A percentile compares a stretch with the other conserved stretches of the same genome.
Conservation (phyloP, 2,329 filamentous ascomycete genomes). For the Fusarium heterosporum region DNA sequence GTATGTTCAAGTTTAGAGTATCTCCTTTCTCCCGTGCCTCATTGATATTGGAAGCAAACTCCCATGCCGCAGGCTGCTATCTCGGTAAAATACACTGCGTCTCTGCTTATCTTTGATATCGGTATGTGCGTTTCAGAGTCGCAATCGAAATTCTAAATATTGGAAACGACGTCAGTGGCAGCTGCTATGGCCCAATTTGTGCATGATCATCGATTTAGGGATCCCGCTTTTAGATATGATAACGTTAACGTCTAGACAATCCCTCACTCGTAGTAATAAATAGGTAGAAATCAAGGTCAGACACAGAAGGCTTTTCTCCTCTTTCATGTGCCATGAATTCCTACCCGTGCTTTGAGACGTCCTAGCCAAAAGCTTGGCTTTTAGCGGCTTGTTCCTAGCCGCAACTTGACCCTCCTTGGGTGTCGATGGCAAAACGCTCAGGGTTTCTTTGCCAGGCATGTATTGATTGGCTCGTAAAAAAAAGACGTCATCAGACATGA, state of each 20-base stretch:
- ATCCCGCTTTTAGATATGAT: conserved; percentile 1
- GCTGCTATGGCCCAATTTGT: conserved; percentile 15
- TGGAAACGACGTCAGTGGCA: conserved; percentile 35
- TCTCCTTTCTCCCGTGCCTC: neutral
- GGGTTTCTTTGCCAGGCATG: neutral
- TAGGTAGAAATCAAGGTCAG: neutral
- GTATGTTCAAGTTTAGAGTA: neutral
- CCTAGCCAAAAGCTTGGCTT: neutral
- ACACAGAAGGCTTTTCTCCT: neutral
- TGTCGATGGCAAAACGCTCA: neutral
- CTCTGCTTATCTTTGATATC: neutral
- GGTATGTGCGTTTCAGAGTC: neutral
- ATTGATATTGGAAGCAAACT: neutral
- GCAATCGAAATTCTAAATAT: conserved; percentile 9
- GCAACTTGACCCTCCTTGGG: neutral
- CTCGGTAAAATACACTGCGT: neutral
- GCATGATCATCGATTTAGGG: conserved; percentile 12
- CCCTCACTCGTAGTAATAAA: no score
- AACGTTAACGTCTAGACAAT: neutral
- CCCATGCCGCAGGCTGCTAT: neutral
- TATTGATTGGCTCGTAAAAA: conserved; percentile 5
- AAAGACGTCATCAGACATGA: conserved; percentile 34
- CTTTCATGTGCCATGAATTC: neutral
- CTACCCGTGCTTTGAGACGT: neutral
- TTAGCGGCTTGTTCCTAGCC: neutral